These are phyloP conservation scores for Amanita rubescens DNA, from an alignment of 768 basidiomycete genomes.

Conservation along the genomic window DNA sequence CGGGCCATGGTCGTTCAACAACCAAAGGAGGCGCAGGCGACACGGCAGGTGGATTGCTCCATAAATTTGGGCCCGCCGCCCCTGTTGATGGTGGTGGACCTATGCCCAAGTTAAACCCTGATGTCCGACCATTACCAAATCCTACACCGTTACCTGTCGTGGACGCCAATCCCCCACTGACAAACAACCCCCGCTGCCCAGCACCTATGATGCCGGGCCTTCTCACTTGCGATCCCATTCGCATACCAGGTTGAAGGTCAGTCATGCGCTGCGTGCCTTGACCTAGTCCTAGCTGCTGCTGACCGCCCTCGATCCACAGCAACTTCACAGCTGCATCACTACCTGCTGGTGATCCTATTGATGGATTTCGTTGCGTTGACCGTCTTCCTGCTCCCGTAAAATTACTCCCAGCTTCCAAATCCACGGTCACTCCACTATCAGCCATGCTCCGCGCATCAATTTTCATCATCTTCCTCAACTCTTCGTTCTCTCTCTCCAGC, in stretches of 20 bases:
- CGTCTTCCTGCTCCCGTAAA: slow-evolving; percentile 17
- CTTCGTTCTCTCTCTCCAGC: slow-evolving; percentile 76
- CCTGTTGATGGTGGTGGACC: slow-evolving; percentile 23
- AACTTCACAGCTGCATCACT: slow-evolving; percentile 12
- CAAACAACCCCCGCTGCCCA: slow-evolving; percentile 28
- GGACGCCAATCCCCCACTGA: slow-evolving; percentile 20
- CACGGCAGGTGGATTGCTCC: slow-evolving; percentile 30
- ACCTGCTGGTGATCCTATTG: slow-evolving; percentile 10
- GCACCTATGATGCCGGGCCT: slow-evolving; percentile 54
- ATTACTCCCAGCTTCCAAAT: slow-evolving; percentile 37
- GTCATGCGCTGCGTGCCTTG: slow-evolving; percentile 35
- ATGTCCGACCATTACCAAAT: not conserved
- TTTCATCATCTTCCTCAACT: slow-evolving; percentile 64
- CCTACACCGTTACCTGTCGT: not conserved
- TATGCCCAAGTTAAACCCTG: slow-evolving; percentile 10
- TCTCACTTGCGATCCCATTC: slow-evolving; percentile 44
- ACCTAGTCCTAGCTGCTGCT: slow-evolving; percentile 23
- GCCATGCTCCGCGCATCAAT: slow-evolving; percentile 57
- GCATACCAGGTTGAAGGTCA: slow-evolving; percentile 45
- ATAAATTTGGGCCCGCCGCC: slow-evolving; percentile 24
- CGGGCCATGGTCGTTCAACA: slow-evolving; percentile 39
- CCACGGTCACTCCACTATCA: slow-evolving; percentile 45
- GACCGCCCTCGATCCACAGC: slow-evolving; percentile 27
- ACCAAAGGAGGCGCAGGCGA: slow-evolving; percentile 34
- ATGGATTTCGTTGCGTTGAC: slow-evolving; percentile 12